phyloP scores from a whole-genome alignment of 495 filamentous ascomycete genomes.

The Penicillium chermesinum region DNA sequence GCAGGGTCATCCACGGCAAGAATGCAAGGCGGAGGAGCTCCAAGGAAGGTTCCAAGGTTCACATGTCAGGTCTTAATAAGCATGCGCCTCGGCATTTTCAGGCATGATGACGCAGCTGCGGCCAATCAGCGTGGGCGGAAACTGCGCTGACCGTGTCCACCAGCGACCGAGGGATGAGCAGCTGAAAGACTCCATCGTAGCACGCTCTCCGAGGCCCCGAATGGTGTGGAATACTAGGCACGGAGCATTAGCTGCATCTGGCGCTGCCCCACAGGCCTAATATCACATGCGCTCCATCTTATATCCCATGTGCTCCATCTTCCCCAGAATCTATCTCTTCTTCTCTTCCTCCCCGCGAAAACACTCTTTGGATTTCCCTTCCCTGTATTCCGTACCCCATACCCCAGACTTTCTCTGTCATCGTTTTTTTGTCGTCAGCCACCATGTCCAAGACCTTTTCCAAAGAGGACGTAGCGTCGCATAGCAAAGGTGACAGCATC shows the following conservation, averaged over 20 bases:
- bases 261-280: slow-evolving; percentile 12
- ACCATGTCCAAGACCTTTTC: slow-evolving; percentile 86
- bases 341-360: slow-evolving; percentile 17
- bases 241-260: slow-evolving; percentile 11
- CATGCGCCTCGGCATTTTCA: slow-evolving; percentile 31
- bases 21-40: not conserved
- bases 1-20: not conserved
- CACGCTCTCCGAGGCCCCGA: slow-evolving; percentile 21
- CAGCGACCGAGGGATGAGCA: slow-evolving; percentile 17
- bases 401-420: not conserved
- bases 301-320: slow-evolving; percentile 20
- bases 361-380: slow-evolving; percentile 1
- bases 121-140: slow-evolving; percentile 11
- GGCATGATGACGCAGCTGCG: slow-evolving; percentile 26
- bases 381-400: slow-evolving; percentile 4
- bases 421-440: slow-evolving; percentile 11
- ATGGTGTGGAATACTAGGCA: slow-evolving; percentile 5
- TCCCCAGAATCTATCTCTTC: slow-evolving; percentile 19
- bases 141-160: slow-evolving; percentile 20
- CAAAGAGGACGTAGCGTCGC: slow-evolving; percentile 77
- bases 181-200: slow-evolving; percentile 8
- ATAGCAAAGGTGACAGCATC: slow-evolving; percentile 79
- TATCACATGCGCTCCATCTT: slow-evolving; percentile 20
- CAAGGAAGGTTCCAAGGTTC: no score
- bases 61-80: slow-evolving; percentile 4